A percentile compares a stretch with the other conserved stretches of the same genome.
Evolutionary conservation across 2,329 filamentous ascomycete species (phyloP).

Genomic region (Sclerotinia nivalis): DNA sequence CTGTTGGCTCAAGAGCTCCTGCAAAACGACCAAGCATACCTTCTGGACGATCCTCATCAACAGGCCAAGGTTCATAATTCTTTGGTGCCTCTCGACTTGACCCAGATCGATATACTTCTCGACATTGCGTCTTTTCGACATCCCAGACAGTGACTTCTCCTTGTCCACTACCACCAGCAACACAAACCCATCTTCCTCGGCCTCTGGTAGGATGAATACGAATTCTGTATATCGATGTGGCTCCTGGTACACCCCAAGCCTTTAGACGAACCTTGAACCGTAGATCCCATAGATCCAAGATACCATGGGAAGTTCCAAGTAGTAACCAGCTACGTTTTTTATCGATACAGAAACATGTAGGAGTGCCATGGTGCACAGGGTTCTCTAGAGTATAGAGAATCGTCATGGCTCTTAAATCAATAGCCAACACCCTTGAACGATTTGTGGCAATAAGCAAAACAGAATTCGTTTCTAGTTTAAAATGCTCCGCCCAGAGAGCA

Average conservation of each 20-base stretch:
- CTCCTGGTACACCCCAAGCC: conserved; percentile 83
- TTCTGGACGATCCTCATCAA: conserved; percentile 86
- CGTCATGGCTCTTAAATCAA: conserved; percentile 86
- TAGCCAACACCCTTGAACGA: conserved; percentile 75
- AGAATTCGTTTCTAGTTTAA: conserved; percentile 78
- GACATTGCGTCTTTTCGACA: conserved; percentile 82
- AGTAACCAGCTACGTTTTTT: conserved; percentile 86
- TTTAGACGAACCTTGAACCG: conserved; percentile 88
- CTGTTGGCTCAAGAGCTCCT: conserved; percentile 64
- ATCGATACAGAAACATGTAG: conserved; percentile 89
- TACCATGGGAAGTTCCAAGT: conserved; percentile 87
- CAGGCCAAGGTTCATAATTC: conserved; percentile 79
- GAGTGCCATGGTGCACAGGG: conserved; percentile 85
- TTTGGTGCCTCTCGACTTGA: conserved; percentile 61
- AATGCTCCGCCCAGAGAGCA: conserved; percentile 90
- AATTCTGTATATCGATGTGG: conserved; percentile 76
- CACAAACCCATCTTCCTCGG: conserved; percentile 80
- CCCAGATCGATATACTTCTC: conserved; percentile 78
- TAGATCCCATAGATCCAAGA: conserved; percentile 92
- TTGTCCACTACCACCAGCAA: conserved; percentile 81
- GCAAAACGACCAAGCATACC: conserved; percentile 86
- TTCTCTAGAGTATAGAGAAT: conserved; percentile 80
- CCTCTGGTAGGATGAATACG: conserved; percentile 76
- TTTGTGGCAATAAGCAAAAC: conserved; percentile 85
- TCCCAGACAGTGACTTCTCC: conserved; percentile 96